Conservation (phyloP, 2,329 filamentous ascomycete genomes). For the Exophiala aquamarina region DNA sequence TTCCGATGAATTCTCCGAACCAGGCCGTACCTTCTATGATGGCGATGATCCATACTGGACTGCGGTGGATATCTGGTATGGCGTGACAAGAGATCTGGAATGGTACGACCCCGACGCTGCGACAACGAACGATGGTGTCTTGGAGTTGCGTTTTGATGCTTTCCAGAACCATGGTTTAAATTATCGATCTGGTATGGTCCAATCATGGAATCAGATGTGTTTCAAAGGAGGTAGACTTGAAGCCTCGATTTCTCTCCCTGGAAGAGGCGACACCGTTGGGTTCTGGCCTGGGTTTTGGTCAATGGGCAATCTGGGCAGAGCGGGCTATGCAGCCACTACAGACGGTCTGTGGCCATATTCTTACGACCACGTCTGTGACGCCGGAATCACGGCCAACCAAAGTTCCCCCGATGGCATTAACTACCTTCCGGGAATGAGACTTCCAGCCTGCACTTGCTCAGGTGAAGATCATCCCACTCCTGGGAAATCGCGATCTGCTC, state of each 20-base stretch:
- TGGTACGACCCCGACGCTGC: slow-evolving; percentile 71
- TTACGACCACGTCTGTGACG: slow-evolving; percentile 67
- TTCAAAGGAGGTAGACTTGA: slow-evolving; percentile 71
- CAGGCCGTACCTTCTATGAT: slow-evolving; percentile 68
- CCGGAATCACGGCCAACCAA: slow-evolving; percentile 71
- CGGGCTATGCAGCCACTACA: slow-evolving; percentile 68
- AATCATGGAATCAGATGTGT: slow-evolving; percentile 72
- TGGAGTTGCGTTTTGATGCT: slow-evolving; percentile 65
- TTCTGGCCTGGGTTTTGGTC: slow-evolving; percentile 78
- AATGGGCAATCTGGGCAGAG: slow-evolving; percentile 71
- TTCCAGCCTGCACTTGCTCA: slow-evolving; percentile 67
- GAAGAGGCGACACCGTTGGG: slow-evolving; percentile 63
- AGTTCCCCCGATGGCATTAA: slow-evolving; percentile 66
- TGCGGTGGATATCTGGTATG: slow-evolving; percentile 70
- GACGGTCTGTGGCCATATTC: slow-evolving; percentile 75
- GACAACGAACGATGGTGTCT: slow-evolving; percentile 60
- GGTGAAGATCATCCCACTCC: slow-evolving; percentile 65
- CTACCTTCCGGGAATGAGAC: slow-evolving; percentile 67
- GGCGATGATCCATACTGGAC: slow-evolving; percentile 70
- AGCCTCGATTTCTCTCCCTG: slow-evolving; percentile 69
- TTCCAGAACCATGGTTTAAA: slow-evolving; percentile 65
- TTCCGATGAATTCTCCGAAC: slow-evolving; percentile 70
- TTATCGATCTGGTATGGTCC: slow-evolving; percentile 71
- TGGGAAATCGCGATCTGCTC: slow-evolving; percentile 65
- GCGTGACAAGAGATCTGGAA: slow-evolving; percentile 68